Percentiles rank a stretch among this genome's conserved stretches.
Conservation (phyloP, 2,329 filamentous ascomycete species). For the Claviceps arundinis region DNA sequence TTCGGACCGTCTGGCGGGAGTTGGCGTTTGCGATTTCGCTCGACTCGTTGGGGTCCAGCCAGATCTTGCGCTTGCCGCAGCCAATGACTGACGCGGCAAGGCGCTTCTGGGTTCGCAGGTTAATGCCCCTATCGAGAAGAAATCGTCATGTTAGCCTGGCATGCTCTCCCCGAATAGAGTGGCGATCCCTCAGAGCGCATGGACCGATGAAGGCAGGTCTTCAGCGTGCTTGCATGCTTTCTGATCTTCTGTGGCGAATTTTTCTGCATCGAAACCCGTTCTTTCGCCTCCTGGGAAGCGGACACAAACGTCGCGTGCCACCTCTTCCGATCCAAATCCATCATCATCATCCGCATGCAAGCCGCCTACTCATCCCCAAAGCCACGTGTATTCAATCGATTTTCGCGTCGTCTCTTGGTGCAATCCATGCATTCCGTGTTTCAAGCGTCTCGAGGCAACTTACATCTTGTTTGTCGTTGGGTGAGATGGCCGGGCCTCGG, state of each 20-base stretch:
- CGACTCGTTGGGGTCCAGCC: constrained; percentile 99
- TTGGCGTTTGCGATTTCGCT: constrained; percentile 99
- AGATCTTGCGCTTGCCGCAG: constrained; percentile 99
- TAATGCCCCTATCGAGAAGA: constrained; percentile 57
- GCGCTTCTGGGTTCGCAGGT: constrained; percentile 99
- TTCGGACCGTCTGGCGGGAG: constrained; percentile 99
- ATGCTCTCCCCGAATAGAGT: neutral
- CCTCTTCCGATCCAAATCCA: neutral
- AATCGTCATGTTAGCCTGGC: constrained; percentile 15
- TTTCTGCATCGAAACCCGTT: neutral
- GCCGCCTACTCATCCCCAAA: constrained; percentile 1
- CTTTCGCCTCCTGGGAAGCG: neutral
- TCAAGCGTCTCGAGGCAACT: constrained; percentile 14
- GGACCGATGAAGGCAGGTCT: neutral
- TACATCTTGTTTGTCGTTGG: constrained; percentile 32
- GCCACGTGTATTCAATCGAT: constrained; percentile 2
- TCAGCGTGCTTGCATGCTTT: constrained; percentile 1
- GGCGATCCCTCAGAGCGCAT: neutral
- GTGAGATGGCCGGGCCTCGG: constrained; percentile 29
- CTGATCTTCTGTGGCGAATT: neutral
- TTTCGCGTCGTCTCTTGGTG: constrained; percentile 1
- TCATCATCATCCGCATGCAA: constrained; percentile 1
- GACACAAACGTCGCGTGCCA: neutral
- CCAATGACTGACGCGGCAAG: constrained; percentile 96
- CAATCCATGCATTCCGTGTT: neutral